Base-by-base conservation (phyloP, 805 yeast genomes). In the Isabelozyma rhagii region DNA sequence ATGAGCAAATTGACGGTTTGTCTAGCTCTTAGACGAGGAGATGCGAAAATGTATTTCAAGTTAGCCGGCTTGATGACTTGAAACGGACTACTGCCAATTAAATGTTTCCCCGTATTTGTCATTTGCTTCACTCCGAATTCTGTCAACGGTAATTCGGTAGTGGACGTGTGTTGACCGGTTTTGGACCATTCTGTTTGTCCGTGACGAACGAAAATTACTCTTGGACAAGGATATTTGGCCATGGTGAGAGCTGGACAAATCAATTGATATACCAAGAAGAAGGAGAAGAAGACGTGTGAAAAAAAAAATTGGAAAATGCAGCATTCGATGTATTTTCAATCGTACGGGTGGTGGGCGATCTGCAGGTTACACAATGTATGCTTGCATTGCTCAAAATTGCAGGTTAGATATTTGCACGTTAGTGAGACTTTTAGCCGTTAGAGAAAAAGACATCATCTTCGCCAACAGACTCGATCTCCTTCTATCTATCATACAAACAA, bases 161-260 rank as follows among this genome's bases (percentile, higher is more conserved):
- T 56, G 2, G 97, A 89, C 4, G 98, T 93, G 70, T 89, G 86
- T 65, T 89, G 96, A 25, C 98, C 98, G 2, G 91, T 79, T 61
- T 87, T 84, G 43, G 97, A 92, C 98, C 98, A 92, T 67, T 85
- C 96, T 2, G 98, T 92, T 72, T 92, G 97, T 57, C 93, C 93
- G 57, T 87, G 94, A 64, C 94, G 89, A 45, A 86, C 79, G 55
- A 86, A 81, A 25, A 86, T 77, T 46, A 86, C 79, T 66, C 92
- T 78, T 29, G 92, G 92, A 10, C 87, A 77, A 39, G 78, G 61
- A 5, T 56, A 55, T 50, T 59, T 60, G 4, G 18, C 13, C 18
- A 39, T 39, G 17, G 15, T 14, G 21, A 34, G 14, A 34, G 39
- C 8, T 13, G 10, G 39, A 34, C 39, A 11, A n/a, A n/a, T 34